Evolutionary conservation across 108 stramenopile species (phyloP), one percentile per base, ranked within the genome.

Genomic region (Conticribra weissflogii): DNA sequence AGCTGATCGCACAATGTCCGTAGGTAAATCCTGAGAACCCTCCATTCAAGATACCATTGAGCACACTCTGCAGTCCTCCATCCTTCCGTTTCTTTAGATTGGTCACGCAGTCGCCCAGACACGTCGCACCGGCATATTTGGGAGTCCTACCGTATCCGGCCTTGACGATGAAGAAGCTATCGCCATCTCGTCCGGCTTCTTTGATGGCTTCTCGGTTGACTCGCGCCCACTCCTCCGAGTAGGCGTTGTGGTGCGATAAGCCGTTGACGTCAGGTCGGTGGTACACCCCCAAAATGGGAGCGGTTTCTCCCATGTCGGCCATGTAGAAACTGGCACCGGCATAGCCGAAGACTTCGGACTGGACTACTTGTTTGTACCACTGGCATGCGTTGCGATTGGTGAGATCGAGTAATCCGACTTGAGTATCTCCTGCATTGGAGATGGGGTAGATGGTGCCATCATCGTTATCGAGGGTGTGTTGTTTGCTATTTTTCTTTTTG

Each of bases 281-380:
- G 25, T 57, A 76, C 17, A 53, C 19, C 9, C 59, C 78, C 33
- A 76, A 54, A 12, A 82, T 76, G n/a, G 81, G 84, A 14, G 77
- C 76, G 3, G 48, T 44, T 41, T 80, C 78, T 23, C 81, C 74
- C 27, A 63, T 76, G 36, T 85, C 84, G 12, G 81, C 75, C 52
- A 85, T 79, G 81, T 81, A 85, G 28, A 81, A 81, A 3, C 63
- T 66, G 24, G 81, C 66, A n/a, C 79, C 74, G 22, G 63, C 68
- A 45, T 63, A 52, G 4, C 49, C 67, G 29, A 85, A 45, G 14
- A 81, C 22, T 44, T 78, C 78, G 15, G 53, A 44, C 8, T 29
- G 55, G 21, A 85, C 63, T 15, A 82, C 58, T 0, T 55, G 44
- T 44, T 85, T 81, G 44, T 60, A 68, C 81, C 77, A 85, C 3